Evolutionary conservation across 1,284 basidiomycete genomes (phyloP), one percentile per base, ranked within the genome.

Genomic region (Papiliotrema flavescens): DNA sequence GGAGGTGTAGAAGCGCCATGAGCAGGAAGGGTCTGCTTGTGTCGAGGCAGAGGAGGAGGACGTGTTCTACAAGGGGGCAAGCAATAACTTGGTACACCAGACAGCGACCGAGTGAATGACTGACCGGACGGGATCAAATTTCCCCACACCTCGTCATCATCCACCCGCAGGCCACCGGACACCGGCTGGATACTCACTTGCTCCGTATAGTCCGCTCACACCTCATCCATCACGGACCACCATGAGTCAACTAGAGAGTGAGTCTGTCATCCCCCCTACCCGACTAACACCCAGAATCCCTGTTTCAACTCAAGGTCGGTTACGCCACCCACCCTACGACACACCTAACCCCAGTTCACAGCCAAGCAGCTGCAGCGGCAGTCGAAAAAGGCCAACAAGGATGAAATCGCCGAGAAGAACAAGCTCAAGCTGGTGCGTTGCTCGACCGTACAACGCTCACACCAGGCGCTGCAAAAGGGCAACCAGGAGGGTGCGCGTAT

Each of bases 401-500:
- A 96, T 70, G 93, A 97, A 79, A 81, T 80, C 22, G 69, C 82
- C 0, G 93, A 97, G 80, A 94, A 92, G 77, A 67, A 85, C 54
- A 86, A 88, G 63, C 78, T 97, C 56, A 97, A 97, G 82, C 93
- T 93, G 84, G 92, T 89, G 49, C 51, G 78, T 24, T 17, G 23
- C 34, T 1, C 13, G 39, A 19, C 5, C 20, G 28, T 24, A 9
- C 17, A 47, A 41, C 40, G 24, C 48, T 26, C 49, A 34, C 49
- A 41, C 24, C 39, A 98, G 94, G 96, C 96, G 5, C 82, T 98
- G 7, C 88, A 91, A 70, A 94, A 98, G 78, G 92, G 93, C 49
- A 98, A 99, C 79, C 90, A 84, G 47, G 96, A 99, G 60, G 93
- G 95, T 44, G 96, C 96, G n/a, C 84, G 90, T 55, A 98, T 99